These are phyloP conservation scores for Croton laevigatus DNA, from an alignment of 441 rosid genomes.

Conservation along the genomic window DNA sequence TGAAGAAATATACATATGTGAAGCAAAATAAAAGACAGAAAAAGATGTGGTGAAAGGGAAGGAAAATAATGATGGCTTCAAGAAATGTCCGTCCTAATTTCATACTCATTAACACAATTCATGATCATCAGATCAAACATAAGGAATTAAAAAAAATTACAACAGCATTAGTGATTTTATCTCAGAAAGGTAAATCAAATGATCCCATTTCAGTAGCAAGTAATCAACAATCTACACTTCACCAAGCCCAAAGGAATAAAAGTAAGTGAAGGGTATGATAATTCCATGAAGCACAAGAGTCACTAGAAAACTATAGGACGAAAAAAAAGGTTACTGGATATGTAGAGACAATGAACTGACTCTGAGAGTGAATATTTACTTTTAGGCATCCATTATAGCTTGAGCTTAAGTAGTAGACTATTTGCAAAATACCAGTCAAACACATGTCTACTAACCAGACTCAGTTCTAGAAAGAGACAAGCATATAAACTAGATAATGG, in stretches of 20 bases:
- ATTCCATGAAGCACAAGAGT: constrained; percentile 1
- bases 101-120: neutral
- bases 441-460: constrained; percentile 12
- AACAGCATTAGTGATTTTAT: neutral
- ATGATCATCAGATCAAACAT: neutral
- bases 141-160: neutral
- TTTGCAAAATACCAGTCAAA: constrained; percentile 3
- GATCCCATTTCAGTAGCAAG: neutral
- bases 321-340: neutral
- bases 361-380: neutral
- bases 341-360: neutral
- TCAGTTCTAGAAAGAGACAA: constrained; percentile 11
- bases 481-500: neutral
- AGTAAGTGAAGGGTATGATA: neutral
- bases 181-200: neutral
- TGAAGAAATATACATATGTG: neutral
- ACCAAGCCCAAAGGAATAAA: neutral
- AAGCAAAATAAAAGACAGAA: too few species aligned
- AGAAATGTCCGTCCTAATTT: neutral
- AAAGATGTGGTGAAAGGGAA: too few species aligned
- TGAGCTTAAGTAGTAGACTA: constrained; percentile 1
- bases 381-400: constrained; percentile 7
- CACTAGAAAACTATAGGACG: constrained; percentile 2
- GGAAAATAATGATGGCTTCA: neutral
- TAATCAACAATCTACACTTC: neutral